Base-by-base conservation (phyloP, 495 filamentous ascomycete genomes). In the Tirmania nivea region DNA sequence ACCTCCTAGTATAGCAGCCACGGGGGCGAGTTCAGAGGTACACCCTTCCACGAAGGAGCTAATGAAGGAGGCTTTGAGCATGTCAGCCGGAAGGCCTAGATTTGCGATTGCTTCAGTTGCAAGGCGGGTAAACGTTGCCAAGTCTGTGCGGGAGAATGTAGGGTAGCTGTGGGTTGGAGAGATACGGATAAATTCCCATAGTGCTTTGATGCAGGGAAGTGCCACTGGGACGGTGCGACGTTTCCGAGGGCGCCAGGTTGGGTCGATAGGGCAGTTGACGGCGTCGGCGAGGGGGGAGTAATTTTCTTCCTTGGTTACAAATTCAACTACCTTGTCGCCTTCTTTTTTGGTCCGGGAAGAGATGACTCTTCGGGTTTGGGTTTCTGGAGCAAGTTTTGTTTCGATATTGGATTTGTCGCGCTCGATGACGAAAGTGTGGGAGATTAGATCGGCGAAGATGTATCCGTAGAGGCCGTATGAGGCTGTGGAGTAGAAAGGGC, bases 401-500 rank as follows among this genome's bases (percentile, higher is more conserved):
- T 73, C 59, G 2, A 80, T 63, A 58, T 96, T 94, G 21, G 83
- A 80, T 57, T 81, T 81, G 52, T 81, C 75, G 37, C 90, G 79
- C 69, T 93, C 80, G 56, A 62, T 79, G 39, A 90, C 78, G 57
- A 84, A 97, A 55, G 86, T 78, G 64, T 96, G 90, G 48, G 73
- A 72, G 60, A 92, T 83, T 11, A 97, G 72, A 63, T 97, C 90
- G 19, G 85, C 81, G 66, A 97, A 97, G 52, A 93, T 80, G 64
- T 84, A 97, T 34, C 92, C 92, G 67, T 93, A 94, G 62, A 95
- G 74, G 21, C 90, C 90, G 65, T 94, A 86, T 10, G 81, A 76
- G 48, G 77, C 80, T 17, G 85, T 83, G 34, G 87, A 86, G 67
- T 97, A 97, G 69, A 94, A 94, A 20, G 83, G 79, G 39, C 77